Conservation (phyloP, 2,329 filamentous ascomycete species). For the Monosporascus sp. region DNA sequence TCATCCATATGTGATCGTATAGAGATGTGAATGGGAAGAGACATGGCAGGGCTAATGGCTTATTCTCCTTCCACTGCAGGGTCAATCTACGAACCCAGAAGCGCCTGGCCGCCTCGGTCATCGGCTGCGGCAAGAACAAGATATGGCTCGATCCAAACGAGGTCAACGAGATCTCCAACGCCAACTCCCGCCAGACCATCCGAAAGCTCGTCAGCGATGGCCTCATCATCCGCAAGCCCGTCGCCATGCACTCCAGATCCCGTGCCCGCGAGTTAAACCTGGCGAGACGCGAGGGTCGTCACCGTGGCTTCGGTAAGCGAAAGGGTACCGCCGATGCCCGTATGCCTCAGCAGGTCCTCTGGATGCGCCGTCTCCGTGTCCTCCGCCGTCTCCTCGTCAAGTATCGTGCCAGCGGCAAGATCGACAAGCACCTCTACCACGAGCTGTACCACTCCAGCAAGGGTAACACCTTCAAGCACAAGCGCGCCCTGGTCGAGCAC, state of each 20-base stretch:
- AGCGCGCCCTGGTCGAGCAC: constrained; percentile 99
- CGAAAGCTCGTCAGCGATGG: constrained; percentile 99
- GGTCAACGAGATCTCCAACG: constrained; percentile 98
- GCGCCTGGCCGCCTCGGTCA: constrained; percentile 97
- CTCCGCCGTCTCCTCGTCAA: constrained; percentile 98
- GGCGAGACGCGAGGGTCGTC: constrained; percentile 89
- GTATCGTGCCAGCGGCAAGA: constrained; percentile 99
- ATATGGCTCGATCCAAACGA: constrained; percentile 99
- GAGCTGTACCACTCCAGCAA: constrained; percentile 99
- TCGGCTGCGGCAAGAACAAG: constrained; percentile 99
- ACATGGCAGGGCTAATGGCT: constrained; percentile 14
- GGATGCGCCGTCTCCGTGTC: constrained; percentile 99
- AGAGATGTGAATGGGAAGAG: not conserved
- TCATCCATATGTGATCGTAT: not conserved
- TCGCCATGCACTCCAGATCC: constrained; percentile 98
- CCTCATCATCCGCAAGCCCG: constrained; percentile 99
- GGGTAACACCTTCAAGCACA: constrained; percentile 99
- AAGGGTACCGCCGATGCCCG: constrained; percentile 99
- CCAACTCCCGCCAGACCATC: constrained; percentile 99
- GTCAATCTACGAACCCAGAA: constrained; percentile 99
- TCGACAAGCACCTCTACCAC: constrained; percentile 99
- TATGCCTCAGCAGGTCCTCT: constrained; percentile 98
- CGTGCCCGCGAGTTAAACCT: constrained; percentile 93
- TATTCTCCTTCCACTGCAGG: constrained; percentile 49
- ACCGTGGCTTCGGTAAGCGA: constrained; percentile 99